Percentiles rank a stretch among this genome's conserved stretches.
These are phyloP conservation scores for Aschersonia sp. DNA, from an alignment of 2,329 filamentous ascomycete genomes.

Conservation along the genomic window DNA sequence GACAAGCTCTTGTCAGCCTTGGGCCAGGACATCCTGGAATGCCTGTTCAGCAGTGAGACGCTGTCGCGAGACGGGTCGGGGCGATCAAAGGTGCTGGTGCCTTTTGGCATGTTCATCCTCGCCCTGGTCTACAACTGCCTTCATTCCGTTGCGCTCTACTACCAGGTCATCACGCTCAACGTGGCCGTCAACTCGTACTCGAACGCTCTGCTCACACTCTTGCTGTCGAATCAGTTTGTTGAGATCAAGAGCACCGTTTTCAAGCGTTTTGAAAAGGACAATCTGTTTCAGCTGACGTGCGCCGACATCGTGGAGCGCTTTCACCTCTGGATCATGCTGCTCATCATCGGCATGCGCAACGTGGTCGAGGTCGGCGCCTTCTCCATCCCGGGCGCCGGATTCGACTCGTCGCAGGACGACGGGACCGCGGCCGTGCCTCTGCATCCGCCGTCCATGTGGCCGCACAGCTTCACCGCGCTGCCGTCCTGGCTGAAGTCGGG, in stretches of 20 bases:
- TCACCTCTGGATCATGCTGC: constrained; percentile 91
- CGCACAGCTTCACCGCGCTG: constrained; percentile 79
- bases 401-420: constrained; percentile 29
- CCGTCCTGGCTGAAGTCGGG: constrained; percentile 65
- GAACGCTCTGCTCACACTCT: constrained; percentile 79
- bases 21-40: constrained; percentile 92
- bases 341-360: constrained; percentile 92
- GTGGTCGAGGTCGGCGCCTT: constrained; percentile 89
- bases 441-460: constrained; percentile 61
- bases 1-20: constrained; percentile 83
- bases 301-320: constrained; percentile 95
- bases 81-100: constrained; percentile 77
- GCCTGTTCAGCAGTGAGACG: constrained; percentile 84
- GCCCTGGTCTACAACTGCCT: constrained; percentile 77
- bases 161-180: constrained; percentile 94
- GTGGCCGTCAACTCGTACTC: constrained; percentile 98
- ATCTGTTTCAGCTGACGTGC: constrained; percentile 89
- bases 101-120: constrained; percentile 81
- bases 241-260: constrained; percentile 98
- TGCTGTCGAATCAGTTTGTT: constrained; percentile 96
- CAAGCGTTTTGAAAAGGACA: constrained; percentile 97
- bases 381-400: constrained; percentile 41
- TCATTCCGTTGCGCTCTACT: constrained; percentile 81
- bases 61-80: constrained; percentile 78
- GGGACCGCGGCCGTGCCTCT: constrained; percentile 42